Evolutionary conservation across 768 basidiomycete genomes (phyloP), one percentile per base, ranked within the genome.

Genomic region (Tephrocybe sp.): DNA sequence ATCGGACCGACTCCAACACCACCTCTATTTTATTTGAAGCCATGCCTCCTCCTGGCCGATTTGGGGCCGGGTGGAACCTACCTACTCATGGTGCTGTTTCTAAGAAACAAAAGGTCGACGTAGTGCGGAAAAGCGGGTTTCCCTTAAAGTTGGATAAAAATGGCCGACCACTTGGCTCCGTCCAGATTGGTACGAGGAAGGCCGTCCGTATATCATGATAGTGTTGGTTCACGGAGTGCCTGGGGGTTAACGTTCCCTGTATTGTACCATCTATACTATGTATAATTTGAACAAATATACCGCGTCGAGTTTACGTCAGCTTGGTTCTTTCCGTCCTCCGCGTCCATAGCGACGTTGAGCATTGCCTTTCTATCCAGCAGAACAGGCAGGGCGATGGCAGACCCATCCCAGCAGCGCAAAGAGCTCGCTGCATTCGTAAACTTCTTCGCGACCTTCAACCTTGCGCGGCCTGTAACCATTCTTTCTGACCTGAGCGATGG

Each of bases 401-500:
- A 76, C 39, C 55, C 60, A 18, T 56, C 69, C 2, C 66, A 57
- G 9, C 52, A 74, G 60, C 67, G 68, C 51, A 82, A 83, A 63
- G 89, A 93, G 66, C 76, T 89, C 50, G 79, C 85, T 53, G 90
- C 91, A 5, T 92, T 93, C 72, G 72, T 89, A 66, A 78, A 85
- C 47, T 93, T 92, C 73, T 86, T 93, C 54, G 70, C 80, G 4
- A 84, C 85, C 16, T 92, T 92, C 64, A 67, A 78, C 41, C 81
- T 92, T 41, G 67, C 80, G 4, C 74, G 83, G 28, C 79, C 86
- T 3, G 82, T 89, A 8, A 69, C 81, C 0, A 71, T 79, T 25
- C 68, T 84, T 19, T 69, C 79, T 22, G 88, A 92, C 75, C 83
- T 95, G 56, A 83, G 82, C 58, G 92, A 94, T 69, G 92, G 90